Base-by-base conservation (phyloP, 495 filamentous ascomycete species). In the Parathielavia hyrcaniae region DNA sequence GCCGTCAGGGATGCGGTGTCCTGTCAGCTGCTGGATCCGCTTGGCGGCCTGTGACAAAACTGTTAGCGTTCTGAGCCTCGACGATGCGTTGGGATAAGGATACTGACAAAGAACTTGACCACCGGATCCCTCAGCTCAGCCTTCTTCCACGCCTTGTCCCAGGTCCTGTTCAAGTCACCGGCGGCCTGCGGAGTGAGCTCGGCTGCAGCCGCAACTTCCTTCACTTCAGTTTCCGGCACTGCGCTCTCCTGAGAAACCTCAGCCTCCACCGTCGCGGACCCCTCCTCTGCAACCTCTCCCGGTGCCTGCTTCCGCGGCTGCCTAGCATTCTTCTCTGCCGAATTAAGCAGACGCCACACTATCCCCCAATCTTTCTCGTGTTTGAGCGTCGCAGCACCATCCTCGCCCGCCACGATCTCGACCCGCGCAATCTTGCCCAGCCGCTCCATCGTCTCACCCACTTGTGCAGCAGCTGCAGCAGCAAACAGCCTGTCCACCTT, bases 1-100 rank as follows among this genome's bases (percentile, higher is more conserved):
- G 52, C 80, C 74, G 71, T 97, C 93, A 35, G 84, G 77, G 62
- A 96, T 74, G 30, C 79, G 80, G 45, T 83, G 80, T 52, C 89
- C 89, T 32, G 83, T 90, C 52, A 97, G 75, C 67, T 90, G 85
- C 66, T 86, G 80, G 49, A 89, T 73, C 41, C 90, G 84, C 74
- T 92, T 93, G 57, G 86, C 69, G 59, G 89, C 77, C 89, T 92
- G 55, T 49, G 17, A 49, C 11, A 6, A 30, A 2, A 22, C 0
- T 13, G 39, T 53, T 40, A 46, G 47, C 34, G 39, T 19, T 19
- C 4, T 14, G 32, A 8, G 14, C 22, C 26, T 32, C 8, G 30
- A 23, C n/a, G 30, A 23, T 14, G 9, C 41, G 20, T 40, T n/a
- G n/a, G n/a, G n/a, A 38, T 22, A 26, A 23, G 13, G 16, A 43